Evolutionary conservation across 2,329 filamentous ascomycete species (phyloP).

Genomic region (Diaporthe sp.): DNA sequence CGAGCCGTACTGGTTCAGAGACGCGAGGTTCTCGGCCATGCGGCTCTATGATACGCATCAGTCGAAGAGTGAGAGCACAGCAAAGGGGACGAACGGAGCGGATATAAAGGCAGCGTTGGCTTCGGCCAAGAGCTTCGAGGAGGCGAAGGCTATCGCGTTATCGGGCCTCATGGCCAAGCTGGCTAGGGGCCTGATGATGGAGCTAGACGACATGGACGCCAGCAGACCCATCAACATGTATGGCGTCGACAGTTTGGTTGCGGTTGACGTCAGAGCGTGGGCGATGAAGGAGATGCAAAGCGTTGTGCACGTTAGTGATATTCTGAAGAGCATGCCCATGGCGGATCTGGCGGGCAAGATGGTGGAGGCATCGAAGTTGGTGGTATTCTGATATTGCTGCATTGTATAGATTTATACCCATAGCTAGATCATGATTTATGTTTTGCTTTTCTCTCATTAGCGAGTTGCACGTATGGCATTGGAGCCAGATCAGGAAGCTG

Average conservation of each 20-base stretch:
- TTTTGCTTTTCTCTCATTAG: too few species aligned
- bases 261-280: constrained; percentile 22
- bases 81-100: neutral
- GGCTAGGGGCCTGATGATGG: constrained; percentile 50
- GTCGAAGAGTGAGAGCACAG: constrained; percentile 34
- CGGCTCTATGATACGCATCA: constrained; percentile 46
- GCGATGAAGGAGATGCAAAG: constrained; percentile 26
- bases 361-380: constrained; percentile 15
- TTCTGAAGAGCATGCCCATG: constrained; percentile 33
- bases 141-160: constrained; percentile 45
- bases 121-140: constrained; percentile 44
- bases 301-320: constrained; percentile 12
- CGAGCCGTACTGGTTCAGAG: constrained; percentile 50
- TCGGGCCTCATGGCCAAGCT: constrained; percentile 48
- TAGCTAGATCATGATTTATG: neutral
- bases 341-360: constrained; percentile 23
- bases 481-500: neutral
- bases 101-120: constrained; percentile 46
- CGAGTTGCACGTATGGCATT: neutral
- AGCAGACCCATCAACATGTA: constrained; percentile 30
- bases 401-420: constrained; percentile 9
- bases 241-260: constrained; percentile 24
- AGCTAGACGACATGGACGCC: constrained; percentile 48
- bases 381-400: neutral
- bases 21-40: constrained; percentile 48